phyloP scores from a whole-genome alignment of 441 rosid species.

The Gossypium laxum region DNA sequence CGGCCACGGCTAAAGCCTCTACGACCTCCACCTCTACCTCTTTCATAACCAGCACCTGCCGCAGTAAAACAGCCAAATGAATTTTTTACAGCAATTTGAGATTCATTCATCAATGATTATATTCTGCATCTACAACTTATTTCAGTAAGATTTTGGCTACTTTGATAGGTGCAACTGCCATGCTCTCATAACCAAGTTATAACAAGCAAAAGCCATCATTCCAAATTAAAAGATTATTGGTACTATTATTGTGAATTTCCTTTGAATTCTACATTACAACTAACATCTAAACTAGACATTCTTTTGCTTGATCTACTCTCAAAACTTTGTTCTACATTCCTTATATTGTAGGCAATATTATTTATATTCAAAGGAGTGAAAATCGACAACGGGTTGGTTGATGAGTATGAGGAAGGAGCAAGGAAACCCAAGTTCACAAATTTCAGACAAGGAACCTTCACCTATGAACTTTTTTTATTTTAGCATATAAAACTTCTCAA shows the following conservation, averaged over 20 bases:
- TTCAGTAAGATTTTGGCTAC: background rate
- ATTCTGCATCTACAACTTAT: background rate
- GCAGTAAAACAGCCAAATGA: background rate
- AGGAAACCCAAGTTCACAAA: background rate
- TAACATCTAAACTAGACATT: background rate
- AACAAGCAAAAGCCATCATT: background rate
- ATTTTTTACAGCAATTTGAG: background rate
- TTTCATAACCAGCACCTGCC: conserved; percentile 42
- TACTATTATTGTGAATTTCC: background rate
- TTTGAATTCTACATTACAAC: background rate
- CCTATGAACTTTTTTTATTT: background rate
- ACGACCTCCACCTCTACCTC: conserved; percentile 50
- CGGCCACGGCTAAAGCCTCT: conserved; percentile 46
- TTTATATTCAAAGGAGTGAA: background rate
- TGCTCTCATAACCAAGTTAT: background rate
- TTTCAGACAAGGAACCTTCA: background rate
- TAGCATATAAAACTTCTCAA: background rate
- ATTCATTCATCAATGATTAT: background rate
- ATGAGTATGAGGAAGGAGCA: background rate
- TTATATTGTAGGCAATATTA: background rate
- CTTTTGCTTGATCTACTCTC: background rate
- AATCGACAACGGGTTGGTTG: background rate
- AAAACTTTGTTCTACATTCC: background rate
- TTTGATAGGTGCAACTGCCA: background rate
- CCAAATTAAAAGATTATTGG: background rate